phyloP scores from a whole-genome alignment of 1,284 basidiomycete genomes.

The Macrocybe sp. region DNA sequence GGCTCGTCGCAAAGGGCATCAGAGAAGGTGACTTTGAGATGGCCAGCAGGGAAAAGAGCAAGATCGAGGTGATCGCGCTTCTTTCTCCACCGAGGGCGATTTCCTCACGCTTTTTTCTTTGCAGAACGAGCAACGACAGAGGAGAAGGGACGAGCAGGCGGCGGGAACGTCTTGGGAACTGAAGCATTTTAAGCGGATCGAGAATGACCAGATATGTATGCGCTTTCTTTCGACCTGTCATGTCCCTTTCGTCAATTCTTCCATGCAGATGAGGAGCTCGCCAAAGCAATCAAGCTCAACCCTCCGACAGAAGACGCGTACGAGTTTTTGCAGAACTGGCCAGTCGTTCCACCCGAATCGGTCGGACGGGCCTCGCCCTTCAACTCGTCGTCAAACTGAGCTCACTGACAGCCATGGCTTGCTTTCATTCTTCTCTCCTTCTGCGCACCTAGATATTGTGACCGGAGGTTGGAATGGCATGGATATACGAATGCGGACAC shows the following conservation, averaged over 20 bases:
- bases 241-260: background rate
- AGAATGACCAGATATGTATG: slow-evolving; percentile 69
- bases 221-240: background rate
- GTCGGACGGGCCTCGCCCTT: too few species aligned
- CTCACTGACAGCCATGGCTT: too few species aligned
- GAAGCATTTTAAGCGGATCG: slow-evolving; percentile 70
- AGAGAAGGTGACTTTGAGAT: slow-evolving; percentile 86
- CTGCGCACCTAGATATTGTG: too few species aligned
- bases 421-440: too few species aligned
- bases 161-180: slow-evolving; percentile 72
- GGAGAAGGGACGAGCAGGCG: slow-evolving; percentile 79
- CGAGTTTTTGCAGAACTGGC: slow-evolving; percentile 56
- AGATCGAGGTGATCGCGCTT: slow-evolving; percentile 72
- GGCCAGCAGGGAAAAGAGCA: slow-evolving; percentile 87
- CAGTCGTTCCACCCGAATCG: slow-evolving; percentile 12
- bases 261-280: slow-evolving; percentile 56
- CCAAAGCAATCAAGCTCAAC: slow-evolving; percentile 43
- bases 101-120: background rate
- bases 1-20: slow-evolving; percentile 87
- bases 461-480: too few species aligned
- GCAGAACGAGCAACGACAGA: slow-evolving; percentile 90
- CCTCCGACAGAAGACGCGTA: slow-evolving; percentile 68
- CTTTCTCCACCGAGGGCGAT: background rate
- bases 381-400: too few species aligned
- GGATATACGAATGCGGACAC: too few species aligned